Evolutionary conservation across 1,139 yeast genomes (phyloP).

Genomic region (Suzukiozyma palmioleophila): DNA sequence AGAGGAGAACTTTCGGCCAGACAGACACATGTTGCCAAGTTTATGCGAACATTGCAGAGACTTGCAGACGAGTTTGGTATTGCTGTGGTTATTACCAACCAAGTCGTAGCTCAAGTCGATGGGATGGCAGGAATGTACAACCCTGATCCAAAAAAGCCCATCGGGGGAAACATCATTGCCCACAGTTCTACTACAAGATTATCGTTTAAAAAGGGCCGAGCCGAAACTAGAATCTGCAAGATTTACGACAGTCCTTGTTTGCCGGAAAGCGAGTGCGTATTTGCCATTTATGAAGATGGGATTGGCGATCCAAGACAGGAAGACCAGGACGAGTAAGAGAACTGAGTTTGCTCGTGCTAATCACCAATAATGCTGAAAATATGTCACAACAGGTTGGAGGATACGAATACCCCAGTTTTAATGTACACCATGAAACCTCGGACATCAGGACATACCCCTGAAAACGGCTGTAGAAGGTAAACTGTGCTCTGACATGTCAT

Average conservation of each 20-base stretch:
- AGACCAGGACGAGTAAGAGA: slow-evolving; percentile 32
- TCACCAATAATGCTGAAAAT: too few species aligned
- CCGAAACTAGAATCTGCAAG: slow-evolving; percentile 88
- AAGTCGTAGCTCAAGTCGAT: slow-evolving; percentile 97
- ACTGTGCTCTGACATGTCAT: too few species aligned
- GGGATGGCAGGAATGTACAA: slow-evolving; percentile 80
- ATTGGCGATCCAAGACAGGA: slow-evolving; percentile 92
- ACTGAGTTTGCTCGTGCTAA: too few species aligned
- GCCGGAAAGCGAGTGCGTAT: slow-evolving; percentile 92
- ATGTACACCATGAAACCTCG: too few species aligned
- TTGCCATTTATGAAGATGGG: slow-evolving; percentile 96
- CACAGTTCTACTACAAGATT: slow-evolving; percentile 94
- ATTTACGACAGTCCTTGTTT: slow-evolving; percentile 93
- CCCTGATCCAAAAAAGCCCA: slow-evolving; percentile 98
- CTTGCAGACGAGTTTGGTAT: slow-evolving; percentile 97
- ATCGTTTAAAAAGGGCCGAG: slow-evolving; percentile 85
- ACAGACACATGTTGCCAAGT: slow-evolving; percentile 90
- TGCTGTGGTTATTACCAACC: slow-evolving; percentile 97
- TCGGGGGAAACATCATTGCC: slow-evolving; percentile 97
- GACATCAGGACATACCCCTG: too few species aligned
- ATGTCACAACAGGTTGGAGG: too few species aligned
- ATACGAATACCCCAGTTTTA: too few species aligned
- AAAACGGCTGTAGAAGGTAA: too few species aligned
- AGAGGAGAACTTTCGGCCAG: slow-evolving; percentile 95
- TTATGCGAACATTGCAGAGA: slow-evolving; percentile 85